Evolutionary conservation across 768 basidiomycete genomes (phyloP).

Genomic region (Zangia roseola): DNA sequence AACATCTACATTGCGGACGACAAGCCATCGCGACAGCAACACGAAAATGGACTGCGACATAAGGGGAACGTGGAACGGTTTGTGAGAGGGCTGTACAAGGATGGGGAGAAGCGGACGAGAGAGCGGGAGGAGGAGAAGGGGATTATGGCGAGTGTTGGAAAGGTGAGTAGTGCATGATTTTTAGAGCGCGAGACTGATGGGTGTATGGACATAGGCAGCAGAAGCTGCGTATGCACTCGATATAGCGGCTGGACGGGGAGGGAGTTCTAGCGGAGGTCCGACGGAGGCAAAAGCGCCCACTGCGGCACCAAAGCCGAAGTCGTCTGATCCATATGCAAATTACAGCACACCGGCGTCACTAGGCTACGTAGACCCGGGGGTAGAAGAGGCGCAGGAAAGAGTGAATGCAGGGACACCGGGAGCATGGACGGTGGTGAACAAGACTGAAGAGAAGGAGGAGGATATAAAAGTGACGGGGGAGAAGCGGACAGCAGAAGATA

Average conservation of each 20-base stretch:
- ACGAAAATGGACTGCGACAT: constrained; percentile 92
- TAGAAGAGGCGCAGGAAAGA: constrained; percentile 61
- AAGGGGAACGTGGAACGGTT: constrained; percentile 93
- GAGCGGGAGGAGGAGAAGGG: constrained; percentile 82
- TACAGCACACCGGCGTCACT: constrained; percentile 88
- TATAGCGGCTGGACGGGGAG: constrained; percentile 63
- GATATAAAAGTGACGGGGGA: constrained; percentile 15
- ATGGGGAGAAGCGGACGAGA: constrained; percentile 83
- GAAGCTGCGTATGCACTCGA: constrained; percentile 78
- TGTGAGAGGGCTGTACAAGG: constrained; percentile 90
- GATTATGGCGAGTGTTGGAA: constrained; percentile 85
- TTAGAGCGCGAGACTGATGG: background rate
- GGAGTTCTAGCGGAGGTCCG: constrained; percentile 11
- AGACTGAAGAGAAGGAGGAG: background rate
- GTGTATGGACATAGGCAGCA: constrained; percentile 57
- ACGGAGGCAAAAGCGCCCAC: constrained; percentile 4
- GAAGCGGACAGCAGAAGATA: constrained; percentile 42
- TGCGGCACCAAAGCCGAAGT: constrained; percentile 32
- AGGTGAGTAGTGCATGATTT: constrained; percentile 40
- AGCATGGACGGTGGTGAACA: constrained; percentile 68
- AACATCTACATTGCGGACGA: constrained; percentile 97
- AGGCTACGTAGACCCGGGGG: constrained; percentile 78
- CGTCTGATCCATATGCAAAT: constrained; percentile 70
- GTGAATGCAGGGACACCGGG: constrained; percentile 70
- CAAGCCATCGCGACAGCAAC: constrained; percentile 84